Conservation (phyloP, 2,329 filamentous ascomycete genomes). For the Arthrobotrys sinensis region DNA sequence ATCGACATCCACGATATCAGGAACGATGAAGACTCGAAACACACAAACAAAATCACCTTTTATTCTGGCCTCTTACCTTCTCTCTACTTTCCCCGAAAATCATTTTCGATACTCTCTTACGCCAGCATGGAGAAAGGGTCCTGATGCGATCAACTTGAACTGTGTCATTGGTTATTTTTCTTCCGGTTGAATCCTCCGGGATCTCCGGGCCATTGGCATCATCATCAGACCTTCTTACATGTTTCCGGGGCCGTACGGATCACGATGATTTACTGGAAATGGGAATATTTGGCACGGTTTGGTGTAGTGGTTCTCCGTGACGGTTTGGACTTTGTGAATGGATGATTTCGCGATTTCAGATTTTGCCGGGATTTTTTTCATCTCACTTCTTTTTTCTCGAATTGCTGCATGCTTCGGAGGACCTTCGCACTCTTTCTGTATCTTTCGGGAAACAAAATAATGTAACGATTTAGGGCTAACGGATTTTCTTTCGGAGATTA, state of each 20-base stretch:
- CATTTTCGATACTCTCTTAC: conserved; percentile 55
- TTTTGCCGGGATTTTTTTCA: not conserved
- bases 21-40: conserved; percentile 50
- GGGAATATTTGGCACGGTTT: conserved; percentile 27
- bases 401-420: conserved; percentile 38
- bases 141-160: conserved; percentile 56
- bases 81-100: conserved; percentile 38
- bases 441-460: conserved; percentile 30
- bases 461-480: conserved; percentile 60
- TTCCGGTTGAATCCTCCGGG: not conserved
- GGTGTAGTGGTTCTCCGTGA: conserved; percentile 33
- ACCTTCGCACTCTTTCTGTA: conserved; percentile 51
- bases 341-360: not conserved
- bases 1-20: conserved; percentile 46
- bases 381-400: conserved; percentile 2
- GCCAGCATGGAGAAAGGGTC: conserved; percentile 46
- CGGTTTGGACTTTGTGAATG: not conserved
- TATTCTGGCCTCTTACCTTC: conserved; percentile 22
- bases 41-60: conserved; percentile 9
- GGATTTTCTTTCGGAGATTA: conserved; percentile 55
- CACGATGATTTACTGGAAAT: conserved; percentile 54
- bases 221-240: conserved; percentile 57
- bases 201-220: conserved; percentile 33
- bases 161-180: conserved; percentile 12
- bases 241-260: conserved; percentile 50